phyloP scores from a whole-genome alignment of 163 green algal species.

The Scenedesmus sp. region DNA sequence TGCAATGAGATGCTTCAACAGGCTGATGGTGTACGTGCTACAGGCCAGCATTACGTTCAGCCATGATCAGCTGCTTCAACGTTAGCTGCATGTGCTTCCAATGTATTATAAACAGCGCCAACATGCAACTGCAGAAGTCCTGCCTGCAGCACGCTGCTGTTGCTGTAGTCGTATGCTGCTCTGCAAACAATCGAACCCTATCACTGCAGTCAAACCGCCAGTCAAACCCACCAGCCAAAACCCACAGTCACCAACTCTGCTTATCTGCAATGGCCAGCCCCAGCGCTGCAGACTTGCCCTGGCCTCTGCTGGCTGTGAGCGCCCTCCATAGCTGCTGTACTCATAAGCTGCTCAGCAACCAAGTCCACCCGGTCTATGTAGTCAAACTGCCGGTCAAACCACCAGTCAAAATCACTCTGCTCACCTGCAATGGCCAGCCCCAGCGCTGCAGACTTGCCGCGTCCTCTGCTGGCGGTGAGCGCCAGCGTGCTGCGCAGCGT shows the following conservation, averaged over 20 bases:
- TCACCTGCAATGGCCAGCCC: slow-evolving; percentile 94
- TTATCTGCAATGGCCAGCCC: slow-evolving; percentile 94
- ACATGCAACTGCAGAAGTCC: too few relatives aligned
- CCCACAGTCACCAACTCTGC: not conserved
- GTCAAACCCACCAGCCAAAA: too few relatives aligned
- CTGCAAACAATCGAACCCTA: not conserved
- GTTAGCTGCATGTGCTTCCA: too few relatives aligned
- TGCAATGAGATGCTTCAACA: too few relatives aligned
- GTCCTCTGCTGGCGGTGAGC: slow-evolving; percentile 91
- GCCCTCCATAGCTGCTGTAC: slow-evolving; percentile 55
- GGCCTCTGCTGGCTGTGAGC: slow-evolving; percentile 91
- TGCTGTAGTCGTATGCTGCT: not conserved
- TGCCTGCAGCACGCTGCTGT: not conserved
- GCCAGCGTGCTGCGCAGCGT: slow-evolving; percentile 95
- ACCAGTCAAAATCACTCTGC: not conserved
- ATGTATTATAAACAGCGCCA: too few relatives aligned
- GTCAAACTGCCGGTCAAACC: not conserved
- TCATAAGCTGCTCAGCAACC: not conserved
- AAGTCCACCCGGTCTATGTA: not conserved
- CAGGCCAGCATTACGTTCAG: too few relatives aligned
- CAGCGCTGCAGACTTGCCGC: slow-evolving; percentile 95
- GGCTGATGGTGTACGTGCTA: too few relatives aligned
- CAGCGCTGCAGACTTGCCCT: slow-evolving; percentile 95
- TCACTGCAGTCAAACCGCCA: too few relatives aligned
- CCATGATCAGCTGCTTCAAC: too few relatives aligned